Base-by-base conservation (phyloP, 208 protist genomes). In the Acanthamoeba lenticulata region DNA sequence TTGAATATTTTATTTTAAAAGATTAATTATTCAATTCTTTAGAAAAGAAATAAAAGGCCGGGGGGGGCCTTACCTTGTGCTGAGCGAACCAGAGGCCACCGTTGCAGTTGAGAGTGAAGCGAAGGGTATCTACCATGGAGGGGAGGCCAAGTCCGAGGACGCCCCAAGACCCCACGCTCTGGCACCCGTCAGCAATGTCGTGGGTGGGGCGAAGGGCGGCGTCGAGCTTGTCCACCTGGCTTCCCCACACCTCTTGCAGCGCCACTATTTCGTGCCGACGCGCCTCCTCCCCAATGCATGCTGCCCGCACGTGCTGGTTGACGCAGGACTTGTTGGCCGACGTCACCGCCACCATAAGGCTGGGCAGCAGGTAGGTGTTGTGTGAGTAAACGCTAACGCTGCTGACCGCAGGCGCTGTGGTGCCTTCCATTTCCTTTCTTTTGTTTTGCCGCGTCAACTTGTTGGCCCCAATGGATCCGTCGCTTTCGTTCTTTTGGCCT, bases 151-250 rank as follows among this genome's bases (percentile, higher is more conserved):
- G 34, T 0, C 74, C 74, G 4, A 83, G n/a, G n/a, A n/a, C n/a
- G 4, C 74, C 42, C 74, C 74, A 83, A 2, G 40, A 83, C 40
- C 74, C 74, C 42, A 52, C 40, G 74, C 74, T 83, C 74, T 83
- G 40, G 42, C 74, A 83, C 13, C 24, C 42, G 40, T 44, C 34
- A 0, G 74, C 40, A 13, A 83, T 83, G 24, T 83, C 27, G 24
- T 83, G 74, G 9, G 40, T 83, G 40, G 19, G 40, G 42, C 74
- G 40, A n/a, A 83, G 74, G 24, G 34, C 40, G 40, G 34, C 17
- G 13, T 83, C 74, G 40, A 83, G 74, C 42, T 83, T 83, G 74
- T 83, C 74, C 40, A 83, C 74, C 29, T 83, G 74, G 24, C 74
- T 83, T 9, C 74, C 74, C 74, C 74, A 83, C 42, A 83, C 42